A percentile compares a stretch with the other conserved stretches of the same genome.
Evolutionary conservation across 2,329 filamentous ascomycete genomes (phyloP).

Genomic region (Neonectria coccinea): DNA sequence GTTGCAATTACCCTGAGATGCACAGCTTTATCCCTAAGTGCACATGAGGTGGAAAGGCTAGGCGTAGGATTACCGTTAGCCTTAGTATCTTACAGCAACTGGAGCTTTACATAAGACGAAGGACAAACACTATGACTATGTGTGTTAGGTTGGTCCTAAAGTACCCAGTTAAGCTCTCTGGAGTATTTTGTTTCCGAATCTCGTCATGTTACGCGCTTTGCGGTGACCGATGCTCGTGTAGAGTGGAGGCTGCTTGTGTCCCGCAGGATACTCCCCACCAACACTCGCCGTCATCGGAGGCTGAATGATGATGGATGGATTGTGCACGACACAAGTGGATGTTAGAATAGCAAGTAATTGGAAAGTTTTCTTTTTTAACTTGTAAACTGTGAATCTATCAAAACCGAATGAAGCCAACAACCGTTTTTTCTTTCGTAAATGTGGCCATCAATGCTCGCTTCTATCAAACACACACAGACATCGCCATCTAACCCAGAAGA

Average conservation of each 20-base stretch:
- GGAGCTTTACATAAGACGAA: no score
- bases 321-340: no score
- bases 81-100: no score
- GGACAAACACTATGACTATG: no score
- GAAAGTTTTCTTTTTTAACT: background rate
- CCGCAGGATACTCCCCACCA: background rate
- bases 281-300: background rate
- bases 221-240: no score
- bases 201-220: no score
- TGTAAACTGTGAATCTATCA: background rate
- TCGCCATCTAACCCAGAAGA: background rate
- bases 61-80: no score
- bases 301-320: background rate
- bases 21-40: no score
- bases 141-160: no score
- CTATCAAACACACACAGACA: slow-evolving; percentile 9
- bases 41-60: no score
- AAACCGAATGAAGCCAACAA: background rate
- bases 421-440: background rate
- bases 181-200: background rate
- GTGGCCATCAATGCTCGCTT: background rate
- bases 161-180: background rate
- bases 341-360: no score
- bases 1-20: no score
- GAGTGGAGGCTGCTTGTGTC: background rate